phyloP scores from a whole-genome alignment of 495 filamentous ascomycete genomes.

The Lasiosphaeriaceae sp. region DNA sequence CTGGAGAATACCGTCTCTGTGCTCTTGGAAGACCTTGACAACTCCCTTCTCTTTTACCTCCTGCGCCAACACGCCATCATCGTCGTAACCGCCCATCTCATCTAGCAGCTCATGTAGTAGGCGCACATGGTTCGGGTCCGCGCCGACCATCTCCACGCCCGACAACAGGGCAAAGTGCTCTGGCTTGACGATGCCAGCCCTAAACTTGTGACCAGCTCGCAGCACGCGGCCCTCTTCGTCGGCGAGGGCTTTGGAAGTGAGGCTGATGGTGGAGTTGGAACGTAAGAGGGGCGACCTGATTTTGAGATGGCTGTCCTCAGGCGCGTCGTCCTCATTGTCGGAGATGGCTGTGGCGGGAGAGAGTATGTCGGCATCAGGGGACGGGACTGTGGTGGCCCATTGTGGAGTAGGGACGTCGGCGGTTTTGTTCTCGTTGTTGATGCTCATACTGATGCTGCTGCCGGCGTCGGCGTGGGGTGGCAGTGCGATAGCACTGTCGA shows the following conservation, averaged over 20 bases:
- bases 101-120: slow-evolving; percentile 61
- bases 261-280: slow-evolving; percentile 71
- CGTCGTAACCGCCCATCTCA: slow-evolving; percentile 41
- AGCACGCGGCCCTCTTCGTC: slow-evolving; percentile 89
- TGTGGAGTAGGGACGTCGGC: slow-evolving; percentile 5
- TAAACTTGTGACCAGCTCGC: slow-evolving; percentile 76
- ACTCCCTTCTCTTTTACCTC: slow-evolving; percentile 53
- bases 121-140: slow-evolving; percentile 51
- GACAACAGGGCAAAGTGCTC: slow-evolving; percentile 44
- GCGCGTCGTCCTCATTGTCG: slow-evolving; percentile 33
- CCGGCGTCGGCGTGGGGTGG: slow-evolving; percentile 24
- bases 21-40: slow-evolving; percentile 57
- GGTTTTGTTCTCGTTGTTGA: slow-evolving; percentile 20
- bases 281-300: slow-evolving; percentile 51
- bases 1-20: slow-evolving; percentile 45
- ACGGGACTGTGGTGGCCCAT: neutral
- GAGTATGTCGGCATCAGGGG: neutral
- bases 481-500: slow-evolving; percentile 18
- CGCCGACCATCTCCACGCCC: slow-evolving; percentile 45
- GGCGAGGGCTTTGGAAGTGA: slow-evolving; percentile 72
- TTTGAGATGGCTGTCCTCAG: slow-evolving; percentile 34
- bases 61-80: slow-evolving; percentile 52
- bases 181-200: slow-evolving; percentile 51
- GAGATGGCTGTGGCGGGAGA: slow-evolving; percentile 11
- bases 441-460: too few species aligned